Evolutionary conservation across 2,329 filamentous ascomycete genomes (phyloP), one percentile per base, ranked within the genome.

Genomic region (Paecilomyces formosus): DNA sequence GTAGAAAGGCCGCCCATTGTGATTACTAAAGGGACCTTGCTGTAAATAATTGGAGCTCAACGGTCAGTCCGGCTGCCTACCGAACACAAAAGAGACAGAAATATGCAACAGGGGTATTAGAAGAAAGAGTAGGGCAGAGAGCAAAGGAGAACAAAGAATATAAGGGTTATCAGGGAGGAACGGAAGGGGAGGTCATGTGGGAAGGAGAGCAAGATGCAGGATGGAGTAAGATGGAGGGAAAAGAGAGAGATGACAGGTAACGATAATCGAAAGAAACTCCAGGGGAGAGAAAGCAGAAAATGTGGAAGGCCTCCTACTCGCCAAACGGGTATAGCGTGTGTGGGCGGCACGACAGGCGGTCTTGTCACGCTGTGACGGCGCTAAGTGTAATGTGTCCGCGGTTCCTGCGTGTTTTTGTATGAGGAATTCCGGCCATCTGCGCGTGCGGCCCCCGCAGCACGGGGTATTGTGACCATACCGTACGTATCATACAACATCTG

Each of bases 1-100:
- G 85, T 80, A 58, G 74, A 70, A 58, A 76, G 65, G 65, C 71
- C 62, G 64, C 72, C 72, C 76, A 78, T 78, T 54, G 53, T 72
- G 70, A 59, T 60, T 50, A 55, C 21, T 18, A 39, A 26, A 53
- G 26, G 22, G 26, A 22, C 22, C 50, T 24, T 26, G 24, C 11
- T 26, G 50, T 15, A 26, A 52, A 52, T 13, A 52, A 31, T 31
- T 0, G 22, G 26, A 13, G 50, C 21, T 22, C 50, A 52, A 12
- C 21, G 50, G n/a, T 22, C 15, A 51, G 31, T 15, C 11, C 22
- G 24, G 24, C 39, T 30, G 30, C 24, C 26, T 26, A 52, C 54
- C 31, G 31, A 53, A 52, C n/a, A 51, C 28, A 57, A 59, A 61
- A 56, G 61, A 62, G 58, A 64, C 24, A 51, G 33, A 58, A 58